Conservation (phyloP, 768 basidiomycete genomes). For the Collybia sp. region DNA sequence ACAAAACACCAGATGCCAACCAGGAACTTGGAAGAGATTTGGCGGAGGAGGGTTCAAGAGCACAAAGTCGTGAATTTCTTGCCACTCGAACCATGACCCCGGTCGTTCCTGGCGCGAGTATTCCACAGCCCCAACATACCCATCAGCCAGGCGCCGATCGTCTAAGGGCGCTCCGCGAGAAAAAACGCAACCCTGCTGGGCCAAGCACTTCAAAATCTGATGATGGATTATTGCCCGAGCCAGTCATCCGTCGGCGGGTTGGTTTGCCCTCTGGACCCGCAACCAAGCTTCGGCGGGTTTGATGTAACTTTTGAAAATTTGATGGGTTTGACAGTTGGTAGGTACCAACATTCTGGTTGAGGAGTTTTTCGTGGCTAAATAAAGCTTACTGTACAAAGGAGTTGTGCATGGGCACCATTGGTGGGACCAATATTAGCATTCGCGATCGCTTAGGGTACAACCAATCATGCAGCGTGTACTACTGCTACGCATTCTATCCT, state of each 20-base stretch:
- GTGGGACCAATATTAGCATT: neutral
- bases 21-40: too few relatives aligned
- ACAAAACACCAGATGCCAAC: too few relatives aligned
- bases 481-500: neutral
- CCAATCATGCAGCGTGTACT: too few relatives aligned
- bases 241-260: conserved; percentile 15
- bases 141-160: conserved; percentile 39
- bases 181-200: conserved; percentile 28
- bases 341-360: neutral
- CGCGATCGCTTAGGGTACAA: too few relatives aligned
- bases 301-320: conserved; percentile 6
- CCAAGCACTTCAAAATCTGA: neutral
- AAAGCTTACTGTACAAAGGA: neutral
- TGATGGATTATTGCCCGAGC: too few relatives aligned
- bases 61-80: too few relatives aligned
- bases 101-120: conserved; percentile 2
- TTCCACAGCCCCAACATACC: conserved; percentile 11
- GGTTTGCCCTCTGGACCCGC: conserved; percentile 26
- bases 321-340: conserved; percentile 7
- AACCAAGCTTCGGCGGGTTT: conserved; percentile 15
- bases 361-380: conserved; percentile 6
- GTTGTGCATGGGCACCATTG: neutral
- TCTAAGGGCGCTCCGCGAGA: conserved; percentile 46
- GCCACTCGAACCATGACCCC: neutral
- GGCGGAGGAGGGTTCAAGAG: too few relatives aligned